Conservation (phyloP, 257 asterid species). For the Cruciata laevipes region DNA sequence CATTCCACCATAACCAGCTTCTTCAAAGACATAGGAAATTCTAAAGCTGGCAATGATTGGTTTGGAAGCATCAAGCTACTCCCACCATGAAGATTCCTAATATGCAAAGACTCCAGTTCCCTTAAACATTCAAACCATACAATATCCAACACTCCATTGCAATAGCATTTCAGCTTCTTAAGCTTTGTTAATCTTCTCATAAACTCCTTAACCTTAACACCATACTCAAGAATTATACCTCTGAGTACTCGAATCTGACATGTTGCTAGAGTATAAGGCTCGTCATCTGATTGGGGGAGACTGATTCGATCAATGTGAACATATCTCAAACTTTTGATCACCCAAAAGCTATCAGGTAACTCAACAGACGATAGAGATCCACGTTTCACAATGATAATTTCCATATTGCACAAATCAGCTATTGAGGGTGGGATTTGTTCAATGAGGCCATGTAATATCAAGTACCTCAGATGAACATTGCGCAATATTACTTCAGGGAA, state of each 20-base stretch:
- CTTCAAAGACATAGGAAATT: slow-evolving; percentile 9
- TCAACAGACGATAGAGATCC: background rate
- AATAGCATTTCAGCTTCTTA: slow-evolving; percentile 9
- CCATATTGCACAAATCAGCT: background rate
- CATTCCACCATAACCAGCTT: background rate
- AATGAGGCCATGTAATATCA: background rate
- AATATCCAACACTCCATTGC: background rate
- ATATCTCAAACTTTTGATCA: slow-evolving; percentile 8
- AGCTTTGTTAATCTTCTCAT: slow-evolving; percentile 8
- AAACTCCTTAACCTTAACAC: slow-evolving; percentile 4
- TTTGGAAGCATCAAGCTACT: background rate
- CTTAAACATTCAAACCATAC: background rate
- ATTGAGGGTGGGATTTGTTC: background rate
- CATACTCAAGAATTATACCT: too few relatives aligned
- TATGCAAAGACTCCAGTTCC: slow-evolving; percentile 6
- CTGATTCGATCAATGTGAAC: background rate
- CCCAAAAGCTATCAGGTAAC: slow-evolving; percentile 11
- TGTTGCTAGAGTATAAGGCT: background rate
- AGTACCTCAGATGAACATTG: slow-evolving; percentile 1
- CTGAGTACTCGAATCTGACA: background rate
- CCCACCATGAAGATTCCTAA: background rate
- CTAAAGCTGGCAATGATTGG: background rate
- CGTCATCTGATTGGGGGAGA: background rate
- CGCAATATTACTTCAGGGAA: background rate
- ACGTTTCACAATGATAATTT: slow-evolving; percentile 4